Evolutionary conservation across 2,329 filamentous ascomycete genomes (phyloP).

Genomic region (Talaromyces sp.): DNA sequence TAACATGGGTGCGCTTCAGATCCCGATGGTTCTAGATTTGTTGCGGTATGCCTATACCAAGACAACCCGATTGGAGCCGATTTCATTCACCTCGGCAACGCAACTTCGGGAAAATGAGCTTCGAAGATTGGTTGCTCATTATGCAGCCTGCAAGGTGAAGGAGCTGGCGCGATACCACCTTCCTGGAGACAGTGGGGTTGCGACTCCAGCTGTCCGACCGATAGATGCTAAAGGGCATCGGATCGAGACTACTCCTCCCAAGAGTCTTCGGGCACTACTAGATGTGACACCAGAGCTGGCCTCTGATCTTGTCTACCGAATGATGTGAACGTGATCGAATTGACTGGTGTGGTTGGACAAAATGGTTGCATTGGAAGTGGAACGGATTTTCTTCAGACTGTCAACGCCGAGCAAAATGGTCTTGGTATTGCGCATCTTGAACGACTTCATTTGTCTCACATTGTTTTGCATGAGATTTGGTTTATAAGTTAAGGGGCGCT

Average conservation of each 20-base stretch:
- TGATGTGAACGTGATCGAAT: conserved; percentile 33
- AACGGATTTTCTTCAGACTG: background rate
- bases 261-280: conserved; percentile 39
- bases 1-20: conserved; percentile 32
- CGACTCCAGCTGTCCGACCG: conserved; percentile 22
- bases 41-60: conserved; percentile 44
- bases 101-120: conserved; percentile 44
- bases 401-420: background rate
- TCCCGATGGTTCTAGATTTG: conserved; percentile 41
- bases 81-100: conserved; percentile 37
- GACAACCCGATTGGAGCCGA: conserved; percentile 44
- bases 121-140: conserved; percentile 44
- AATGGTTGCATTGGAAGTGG: background rate
- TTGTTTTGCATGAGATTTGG: no score
- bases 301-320: conserved; percentile 45
- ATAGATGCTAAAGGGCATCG: conserved; percentile 22
- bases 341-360: conserved; percentile 9
- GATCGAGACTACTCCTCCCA: conserved; percentile 22
- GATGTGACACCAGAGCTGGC: conserved; percentile 44
- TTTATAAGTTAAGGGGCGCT: no score
- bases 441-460: background rate
- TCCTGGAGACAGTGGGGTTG: conserved; percentile 27
- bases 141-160: conserved; percentile 44
- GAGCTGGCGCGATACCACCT: conserved; percentile 40
- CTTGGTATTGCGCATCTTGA: background rate